phyloP scores from a whole-genome alignment of 2,329 filamentous ascomycete species.

The Coniochaeta prunicola region DNA sequence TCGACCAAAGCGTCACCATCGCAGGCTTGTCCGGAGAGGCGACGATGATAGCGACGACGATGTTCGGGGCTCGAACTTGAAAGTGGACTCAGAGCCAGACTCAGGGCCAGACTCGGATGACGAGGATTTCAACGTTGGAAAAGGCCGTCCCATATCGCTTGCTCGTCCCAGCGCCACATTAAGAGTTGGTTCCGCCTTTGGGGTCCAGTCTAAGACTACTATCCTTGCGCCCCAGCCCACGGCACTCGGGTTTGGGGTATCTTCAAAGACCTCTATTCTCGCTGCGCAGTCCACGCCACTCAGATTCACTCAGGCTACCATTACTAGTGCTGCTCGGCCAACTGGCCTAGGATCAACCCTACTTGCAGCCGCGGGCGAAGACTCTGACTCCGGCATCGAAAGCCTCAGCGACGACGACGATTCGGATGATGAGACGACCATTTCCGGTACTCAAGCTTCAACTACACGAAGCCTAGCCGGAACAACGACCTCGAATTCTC shows the following conservation, averaged over 20 bases:
- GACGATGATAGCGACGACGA: not conserved
- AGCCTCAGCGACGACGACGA: not conserved
- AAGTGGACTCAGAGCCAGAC: not conserved
- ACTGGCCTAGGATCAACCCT: not conserved
- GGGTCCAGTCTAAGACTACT: not conserved
- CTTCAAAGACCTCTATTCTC: not conserved
- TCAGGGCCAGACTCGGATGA: not conserved
- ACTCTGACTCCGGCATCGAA: not conserved
- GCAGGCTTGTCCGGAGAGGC: constrained; percentile 4
- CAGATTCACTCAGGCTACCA: not conserved
- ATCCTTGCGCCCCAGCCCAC: not conserved
- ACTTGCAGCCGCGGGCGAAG: not conserved
- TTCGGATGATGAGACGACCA: not conserved
- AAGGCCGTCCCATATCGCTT: not conserved
- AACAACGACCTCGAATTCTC: not conserved
- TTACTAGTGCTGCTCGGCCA: not conserved
- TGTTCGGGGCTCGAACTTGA: not conserved
- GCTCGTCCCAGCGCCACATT: not conserved
- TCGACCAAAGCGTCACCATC: not conserved
- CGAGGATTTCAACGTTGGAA: not conserved
- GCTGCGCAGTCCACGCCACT: not conserved
- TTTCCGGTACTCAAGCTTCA: not conserved
- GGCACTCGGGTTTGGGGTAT: not conserved
- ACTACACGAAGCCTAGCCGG: not conserved
- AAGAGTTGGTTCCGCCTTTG: not conserved